Evolutionary conservation across 164 flowering plant genomes (phyloP), one percentile per base, ranked within the genome.

Genomic region (Magnolia officinalis): DNA sequence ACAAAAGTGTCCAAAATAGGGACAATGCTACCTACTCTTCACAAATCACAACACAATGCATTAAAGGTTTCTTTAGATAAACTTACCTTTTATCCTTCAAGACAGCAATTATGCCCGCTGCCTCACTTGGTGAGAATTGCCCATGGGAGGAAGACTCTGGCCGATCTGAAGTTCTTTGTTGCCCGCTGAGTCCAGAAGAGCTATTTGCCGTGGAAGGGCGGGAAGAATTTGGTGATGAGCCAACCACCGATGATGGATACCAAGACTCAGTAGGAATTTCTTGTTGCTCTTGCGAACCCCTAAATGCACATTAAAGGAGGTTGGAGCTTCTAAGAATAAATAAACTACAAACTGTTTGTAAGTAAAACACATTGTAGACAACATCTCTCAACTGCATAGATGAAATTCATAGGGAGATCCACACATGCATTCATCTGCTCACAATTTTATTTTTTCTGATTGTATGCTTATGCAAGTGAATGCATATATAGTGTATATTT

Each of bases 251-350:
- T 55, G 92, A 88, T 78, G 76, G 76, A 65, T 90, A 90, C 97
- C 94, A 90, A 37, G 94, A 88, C 31, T 87, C 90, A 20, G 90
- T 69, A 13, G 93, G 74, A 49, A 68, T 75, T 19, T 86, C 92
- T 45, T 64, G 76, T 50, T 85, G 92, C 81, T 91, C 98, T 74
- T 88, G 93, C 69, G 98, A 87, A 77, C 91, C 92, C 97, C 98
- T 90, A 74, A 21, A 74, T 6, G 26, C 11, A 16, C 10, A n/a
- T 37, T 37, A 5, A 37, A 37, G 24, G 68, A 37, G 24, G 68
- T 65, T 65, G 37, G 68, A 65, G 24, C n/a, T 19, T 59, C 63
- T 59, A 13, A 14, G 63, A 13, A 59, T 10, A 59, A 13, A 59
- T 59, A 59, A 59, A 59, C 16, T 59, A 59, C n/a, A 59, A 59